phyloP scores from a whole-genome alignment of 345 rosid genomes.

The Boechera divaricarpa region DNA sequence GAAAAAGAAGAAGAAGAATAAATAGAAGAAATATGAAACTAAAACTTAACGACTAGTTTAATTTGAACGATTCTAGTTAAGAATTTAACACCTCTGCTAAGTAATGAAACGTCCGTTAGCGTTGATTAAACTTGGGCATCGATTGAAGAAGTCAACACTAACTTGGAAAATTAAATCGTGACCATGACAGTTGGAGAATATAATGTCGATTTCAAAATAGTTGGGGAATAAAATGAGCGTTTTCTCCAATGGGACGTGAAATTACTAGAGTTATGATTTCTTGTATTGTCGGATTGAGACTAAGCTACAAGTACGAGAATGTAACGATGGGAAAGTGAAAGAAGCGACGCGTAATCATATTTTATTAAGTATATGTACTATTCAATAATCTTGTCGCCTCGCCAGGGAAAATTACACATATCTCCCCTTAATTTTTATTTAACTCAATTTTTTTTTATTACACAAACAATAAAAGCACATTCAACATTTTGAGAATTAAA shows the following conservation, averaged over 20 bases:
- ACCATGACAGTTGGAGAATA: too few species aligned
- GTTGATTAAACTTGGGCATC: too few species aligned
- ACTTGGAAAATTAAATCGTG: too few species aligned
- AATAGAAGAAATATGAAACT: too few species aligned
- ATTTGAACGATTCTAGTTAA: too few species aligned
- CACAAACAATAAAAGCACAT: slow-evolving; percentile 25
- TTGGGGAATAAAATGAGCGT: too few species aligned
- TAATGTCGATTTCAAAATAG: too few species aligned
- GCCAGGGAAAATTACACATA: background rate
- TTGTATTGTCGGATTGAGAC: slow-evolving; percentile 33
- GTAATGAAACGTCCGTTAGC: too few species aligned
- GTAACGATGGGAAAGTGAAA: slow-evolving; percentile 24
- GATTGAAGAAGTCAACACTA: too few species aligned
- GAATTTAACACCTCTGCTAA: too few species aligned
- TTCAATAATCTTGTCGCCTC: background rate
- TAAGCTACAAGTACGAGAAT: slow-evolving; percentile 39
- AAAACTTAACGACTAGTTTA: too few species aligned
- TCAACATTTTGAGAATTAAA: background rate
- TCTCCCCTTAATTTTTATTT: background rate
- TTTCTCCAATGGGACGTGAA: background rate
- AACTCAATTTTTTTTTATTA: background rate
- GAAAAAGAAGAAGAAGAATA: too few species aligned
- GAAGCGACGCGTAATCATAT: slow-evolving; percentile 32
- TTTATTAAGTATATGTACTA: background rate
- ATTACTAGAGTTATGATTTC: slow-evolving; percentile 18